Evolutionary conservation across 1,139 yeast species (phyloP).

Genomic region (Lodderomyces margitis): DNA sequence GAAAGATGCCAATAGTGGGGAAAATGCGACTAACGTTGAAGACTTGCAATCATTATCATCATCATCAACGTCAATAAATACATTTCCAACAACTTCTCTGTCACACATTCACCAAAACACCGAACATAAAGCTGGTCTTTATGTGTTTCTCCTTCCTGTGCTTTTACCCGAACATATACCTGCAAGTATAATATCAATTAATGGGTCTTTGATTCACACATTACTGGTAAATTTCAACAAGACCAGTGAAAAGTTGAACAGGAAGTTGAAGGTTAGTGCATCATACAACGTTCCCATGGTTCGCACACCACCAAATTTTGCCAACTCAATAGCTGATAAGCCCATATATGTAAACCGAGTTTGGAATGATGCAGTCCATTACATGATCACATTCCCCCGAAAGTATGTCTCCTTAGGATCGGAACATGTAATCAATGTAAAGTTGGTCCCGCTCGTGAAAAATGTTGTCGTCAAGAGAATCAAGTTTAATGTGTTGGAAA

Average conservation of each 20-base stretch:
- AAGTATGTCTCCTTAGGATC: constrained; percentile 74
- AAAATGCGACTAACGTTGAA: constrained; percentile 2
- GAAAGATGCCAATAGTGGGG: constrained; percentile 17
- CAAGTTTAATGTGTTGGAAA: constrained; percentile 69
- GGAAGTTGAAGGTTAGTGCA: constrained; percentile 30
- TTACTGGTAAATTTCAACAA: constrained; percentile 31
- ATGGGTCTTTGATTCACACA: constrained; percentile 43
- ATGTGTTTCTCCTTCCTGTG: constrained; percentile 72
- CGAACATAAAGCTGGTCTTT: constrained; percentile 66
- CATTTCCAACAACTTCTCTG: background rate
- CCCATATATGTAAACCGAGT: constrained; percentile 79
- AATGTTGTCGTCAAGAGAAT: constrained; percentile 69
- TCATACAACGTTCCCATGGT: constrained; percentile 52
- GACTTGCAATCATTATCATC: background rate
- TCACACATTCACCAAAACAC: constrained; percentile 4
- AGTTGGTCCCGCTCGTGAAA: constrained; percentile 70
- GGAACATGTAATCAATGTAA: constrained; percentile 59
- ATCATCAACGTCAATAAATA: constrained; percentile 2
- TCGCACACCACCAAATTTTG: constrained; percentile 79
- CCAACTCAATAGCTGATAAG: constrained; percentile 69
- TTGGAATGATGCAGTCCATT: constrained; percentile 79
- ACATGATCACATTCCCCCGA: constrained; percentile 73
- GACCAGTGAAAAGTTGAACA: constrained; percentile 35
- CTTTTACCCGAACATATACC: constrained; percentile 71
- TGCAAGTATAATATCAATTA: constrained; percentile 62